A percentile compares a stretch with the other conserved stretches of the same genome.
phyloP scores from a whole-genome alignment of 192 early-diverging fungal species.

The Ambispora gerdemannii region DNA sequence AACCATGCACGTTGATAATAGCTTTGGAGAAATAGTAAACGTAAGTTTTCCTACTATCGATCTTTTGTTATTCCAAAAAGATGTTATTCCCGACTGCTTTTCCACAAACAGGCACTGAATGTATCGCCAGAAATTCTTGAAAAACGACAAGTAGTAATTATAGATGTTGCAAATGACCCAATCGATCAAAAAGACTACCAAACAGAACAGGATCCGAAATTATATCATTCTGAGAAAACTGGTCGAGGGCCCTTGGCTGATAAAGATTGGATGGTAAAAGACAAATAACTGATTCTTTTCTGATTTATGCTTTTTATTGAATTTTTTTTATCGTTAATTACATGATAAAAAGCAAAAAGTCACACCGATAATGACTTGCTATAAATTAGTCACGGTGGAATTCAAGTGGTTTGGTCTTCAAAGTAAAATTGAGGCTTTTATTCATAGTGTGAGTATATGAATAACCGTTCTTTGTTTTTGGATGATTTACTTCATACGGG shows the following conservation, averaged over 20 bases:
- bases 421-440: constrained; percentile 60
- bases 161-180: constrained; percentile 69
- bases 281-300: background rate
- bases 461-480: no score
- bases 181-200: constrained; percentile 53
- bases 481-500: no score
- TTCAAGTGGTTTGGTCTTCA: constrained; percentile 76
- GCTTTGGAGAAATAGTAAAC: constrained; percentile 69
- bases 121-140: constrained; percentile 44
- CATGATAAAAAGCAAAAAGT: constrained; percentile 43
- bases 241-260: constrained; percentile 63
- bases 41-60: constrained; percentile 25
- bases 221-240: constrained; percentile 61
- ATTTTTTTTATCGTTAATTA: background rate
- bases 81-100: background rate
- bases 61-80: constrained; percentile 1
- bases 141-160: constrained; percentile 60
- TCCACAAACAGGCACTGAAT: constrained; percentile 38
- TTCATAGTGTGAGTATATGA: constrained; percentile 52
- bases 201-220: constrained; percentile 63
- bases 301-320: background rate
- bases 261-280: constrained; percentile 50
- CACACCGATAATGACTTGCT: constrained; percentile 78
- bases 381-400: constrained; percentile 75
- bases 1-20: constrained; percentile 64